Conservation (phyloP, 2,329 filamentous ascomycete species). For the Colletotrichum higginsianum region DNA sequence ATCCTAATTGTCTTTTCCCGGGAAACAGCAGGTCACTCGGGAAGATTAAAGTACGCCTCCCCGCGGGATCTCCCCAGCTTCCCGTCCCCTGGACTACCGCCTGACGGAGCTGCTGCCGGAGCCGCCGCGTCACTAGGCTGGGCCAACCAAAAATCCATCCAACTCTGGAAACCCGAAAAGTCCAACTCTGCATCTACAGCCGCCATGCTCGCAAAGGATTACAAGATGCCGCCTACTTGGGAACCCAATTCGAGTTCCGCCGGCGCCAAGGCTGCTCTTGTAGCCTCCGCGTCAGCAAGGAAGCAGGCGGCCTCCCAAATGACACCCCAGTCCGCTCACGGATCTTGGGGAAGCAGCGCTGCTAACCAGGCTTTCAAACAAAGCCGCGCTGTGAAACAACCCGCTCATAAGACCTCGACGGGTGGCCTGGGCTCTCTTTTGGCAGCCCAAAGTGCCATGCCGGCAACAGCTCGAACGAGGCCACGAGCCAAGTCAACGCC, state of each 20-base stretch:
- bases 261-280: conserved; percentile 81
- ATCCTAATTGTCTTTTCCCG: conserved; percentile 7
- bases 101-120: conserved; percentile 75
- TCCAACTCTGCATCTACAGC: conserved; percentile 64
- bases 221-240: conserved; percentile 67
- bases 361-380: conserved; percentile 77
- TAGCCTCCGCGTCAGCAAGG: conserved; percentile 61
- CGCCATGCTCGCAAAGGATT: conserved; percentile 59
- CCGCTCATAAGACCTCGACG: conserved; percentile 50
- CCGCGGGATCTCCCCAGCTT: conserved; percentile 82
- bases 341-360: conserved; percentile 75
- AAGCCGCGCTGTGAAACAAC: conserved; percentile 48
- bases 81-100: conserved; percentile 74
- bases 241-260: conserved; percentile 74
- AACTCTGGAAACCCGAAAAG: conserved; percentile 76
- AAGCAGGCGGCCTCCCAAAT: conserved; percentile 54
- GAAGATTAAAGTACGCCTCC: conserved; percentile 78
- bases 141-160: conserved; percentile 75
- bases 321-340: conserved; percentile 61
- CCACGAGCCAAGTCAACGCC: conserved; percentile 77
- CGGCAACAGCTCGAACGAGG: conserved; percentile 61
- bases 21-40: conserved; percentile 47
- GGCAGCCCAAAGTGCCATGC: conserved; percentile 85
- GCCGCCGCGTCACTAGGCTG: conserved; percentile 83
- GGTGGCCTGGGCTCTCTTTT: conserved; percentile 70